Percentiles rank a stretch among this genome's conserved stretches.
phyloP scores from a whole-genome alignment of 495 filamentous ascomycete species.

The Tuber magnatum region DNA sequence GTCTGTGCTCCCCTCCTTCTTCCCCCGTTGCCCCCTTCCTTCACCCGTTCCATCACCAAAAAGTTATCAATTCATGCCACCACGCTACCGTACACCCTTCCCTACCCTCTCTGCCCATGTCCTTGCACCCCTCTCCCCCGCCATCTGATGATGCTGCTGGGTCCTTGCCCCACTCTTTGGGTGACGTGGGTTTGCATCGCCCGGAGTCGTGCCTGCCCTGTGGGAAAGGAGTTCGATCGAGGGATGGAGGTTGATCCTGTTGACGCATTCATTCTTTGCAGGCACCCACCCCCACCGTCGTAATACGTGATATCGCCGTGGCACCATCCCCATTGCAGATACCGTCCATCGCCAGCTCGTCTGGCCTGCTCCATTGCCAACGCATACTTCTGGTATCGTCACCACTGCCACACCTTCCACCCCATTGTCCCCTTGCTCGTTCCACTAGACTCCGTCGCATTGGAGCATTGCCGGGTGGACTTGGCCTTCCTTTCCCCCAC shows the following conservation, averaged over 20 bases:
- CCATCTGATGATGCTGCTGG: background rate
- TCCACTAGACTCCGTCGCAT: background rate
- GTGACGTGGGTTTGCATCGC: conserved; percentile 25
- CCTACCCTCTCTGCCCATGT: background rate
- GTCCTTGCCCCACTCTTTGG: conserved; percentile 10
- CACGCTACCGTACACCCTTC: background rate
- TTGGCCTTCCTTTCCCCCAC: background rate
- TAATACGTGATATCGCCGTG: background rate
- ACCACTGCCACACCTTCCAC: background rate
- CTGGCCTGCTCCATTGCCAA: background rate
- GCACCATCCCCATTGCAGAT: background rate
- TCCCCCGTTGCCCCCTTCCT: background rate
- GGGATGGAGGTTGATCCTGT: background rate
- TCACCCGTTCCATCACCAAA: background rate
- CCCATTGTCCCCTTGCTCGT: background rate
- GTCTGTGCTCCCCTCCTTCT: conserved; percentile 1
- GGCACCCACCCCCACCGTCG: background rate
- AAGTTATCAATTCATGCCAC: background rate
- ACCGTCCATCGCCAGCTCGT: background rate
- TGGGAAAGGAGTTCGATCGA: background rate
- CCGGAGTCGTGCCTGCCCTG: background rate
- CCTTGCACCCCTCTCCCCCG: background rate
- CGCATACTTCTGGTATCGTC: conserved; percentile 1
- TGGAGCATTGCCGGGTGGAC: conserved; percentile 1
- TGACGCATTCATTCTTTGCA: background rate